Conservation (phyloP, 768 basidiomycete species). For the Sarcodon aspratus region DNA sequence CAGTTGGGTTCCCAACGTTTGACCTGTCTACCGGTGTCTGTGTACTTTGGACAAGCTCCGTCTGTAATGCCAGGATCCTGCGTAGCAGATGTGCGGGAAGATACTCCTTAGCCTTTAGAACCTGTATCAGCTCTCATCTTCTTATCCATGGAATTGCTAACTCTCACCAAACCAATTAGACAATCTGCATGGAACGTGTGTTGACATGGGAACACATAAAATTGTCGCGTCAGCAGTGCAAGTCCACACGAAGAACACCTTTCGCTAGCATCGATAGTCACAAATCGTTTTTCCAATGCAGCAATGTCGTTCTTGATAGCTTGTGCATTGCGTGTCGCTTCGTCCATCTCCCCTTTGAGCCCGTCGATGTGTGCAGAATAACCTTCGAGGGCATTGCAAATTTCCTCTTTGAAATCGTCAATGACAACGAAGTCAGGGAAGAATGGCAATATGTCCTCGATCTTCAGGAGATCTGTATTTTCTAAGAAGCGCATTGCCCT, state of each 20-base stretch:
- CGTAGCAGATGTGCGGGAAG: slow-evolving; percentile 74
- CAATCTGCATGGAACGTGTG: slow-evolving; percentile 98
- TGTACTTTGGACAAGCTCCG: slow-evolving; percentile 58
- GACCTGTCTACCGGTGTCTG: slow-evolving; percentile 23
- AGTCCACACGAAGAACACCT: slow-evolving; percentile 74
- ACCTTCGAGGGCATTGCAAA: slow-evolving; percentile 88
- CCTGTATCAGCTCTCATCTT: slow-evolving; percentile 7
- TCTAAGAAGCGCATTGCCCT: slow-evolving; percentile 98
- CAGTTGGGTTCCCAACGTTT: slow-evolving; percentile 16
- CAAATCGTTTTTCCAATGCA: slow-evolving; percentile 77
- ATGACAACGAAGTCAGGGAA: slow-evolving; percentile 99
- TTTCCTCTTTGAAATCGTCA: slow-evolving; percentile 99
- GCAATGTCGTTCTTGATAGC: slow-evolving; percentile 88
- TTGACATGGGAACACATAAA: slow-evolving; percentile 98
- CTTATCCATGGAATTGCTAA: not conserved
- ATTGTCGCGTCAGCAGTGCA: slow-evolving; percentile 76
- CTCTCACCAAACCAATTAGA: slow-evolving; percentile 80
- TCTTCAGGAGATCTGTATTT: slow-evolving; percentile 88
- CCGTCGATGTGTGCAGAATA: slow-evolving; percentile 87
- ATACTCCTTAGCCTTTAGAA: slow-evolving; percentile 77
- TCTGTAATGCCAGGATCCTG: slow-evolving; percentile 78
- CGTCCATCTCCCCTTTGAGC: slow-evolving; percentile 92
- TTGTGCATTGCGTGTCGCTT: slow-evolving; percentile 85
- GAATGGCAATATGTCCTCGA: slow-evolving; percentile 98
- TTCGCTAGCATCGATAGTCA: slow-evolving; percentile 83